Percentiles rank a stretch among this genome's conserved stretches.
phyloP scores from a whole-genome alignment of 345 rosid species.

The Ailanthus altissimus region DNA sequence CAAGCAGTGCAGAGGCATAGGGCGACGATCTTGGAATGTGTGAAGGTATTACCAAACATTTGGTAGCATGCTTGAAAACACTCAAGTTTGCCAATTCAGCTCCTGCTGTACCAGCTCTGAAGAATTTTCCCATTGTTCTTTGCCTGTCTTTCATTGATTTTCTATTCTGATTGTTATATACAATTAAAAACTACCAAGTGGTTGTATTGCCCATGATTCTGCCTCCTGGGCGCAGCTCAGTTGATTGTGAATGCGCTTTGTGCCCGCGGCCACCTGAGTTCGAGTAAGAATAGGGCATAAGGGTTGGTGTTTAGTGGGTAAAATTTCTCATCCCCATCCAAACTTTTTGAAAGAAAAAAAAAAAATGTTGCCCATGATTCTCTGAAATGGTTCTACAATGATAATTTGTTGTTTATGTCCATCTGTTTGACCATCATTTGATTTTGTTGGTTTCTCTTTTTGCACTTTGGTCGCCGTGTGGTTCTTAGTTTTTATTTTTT shows the following conservation, averaged over 20 bases:
- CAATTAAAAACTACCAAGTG: background rate
- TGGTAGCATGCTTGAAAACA: slow-evolving; percentile 22
- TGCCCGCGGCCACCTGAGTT: too few relatives aligned
- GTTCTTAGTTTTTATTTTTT: background rate
- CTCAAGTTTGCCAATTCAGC: background rate
- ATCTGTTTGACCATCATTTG: background rate
- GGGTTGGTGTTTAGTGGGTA: too few relatives aligned
- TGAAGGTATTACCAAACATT: slow-evolving; percentile 63
- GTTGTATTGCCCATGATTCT: background rate
- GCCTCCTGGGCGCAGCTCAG: too few relatives aligned
- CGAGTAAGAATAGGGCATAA: too few relatives aligned
- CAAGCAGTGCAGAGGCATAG: slow-evolving; percentile 99
- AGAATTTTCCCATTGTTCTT: slow-evolving; percentile 13
- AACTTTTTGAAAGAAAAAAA: too few relatives aligned
- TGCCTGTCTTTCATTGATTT: background rate
- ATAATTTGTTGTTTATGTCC: background rate
- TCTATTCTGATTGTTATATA: background rate
- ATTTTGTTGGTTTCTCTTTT: background rate
- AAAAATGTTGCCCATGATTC: background rate
- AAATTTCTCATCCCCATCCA: too few relatives aligned
- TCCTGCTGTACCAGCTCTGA: slow-evolving; percentile 4
- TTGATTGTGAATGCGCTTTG: too few relatives aligned
- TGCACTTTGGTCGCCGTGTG: background rate
- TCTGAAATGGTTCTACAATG: background rate
- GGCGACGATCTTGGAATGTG: slow-evolving; percentile 95